phyloP scores from a whole-genome alignment of 345 rosid species.

The Litchi chinensis region DNA sequence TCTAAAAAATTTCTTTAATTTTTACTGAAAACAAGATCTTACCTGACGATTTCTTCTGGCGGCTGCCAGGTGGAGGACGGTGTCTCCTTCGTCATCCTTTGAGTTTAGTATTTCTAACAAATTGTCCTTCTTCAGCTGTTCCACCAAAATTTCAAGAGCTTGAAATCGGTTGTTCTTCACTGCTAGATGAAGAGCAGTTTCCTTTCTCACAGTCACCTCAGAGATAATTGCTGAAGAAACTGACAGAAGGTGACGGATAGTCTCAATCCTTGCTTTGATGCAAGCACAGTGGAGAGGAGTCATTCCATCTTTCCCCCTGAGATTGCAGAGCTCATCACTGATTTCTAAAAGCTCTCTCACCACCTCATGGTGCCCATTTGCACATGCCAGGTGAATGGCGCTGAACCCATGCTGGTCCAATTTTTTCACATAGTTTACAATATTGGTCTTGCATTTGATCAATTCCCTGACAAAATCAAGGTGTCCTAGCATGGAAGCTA shows the following conservation, averaged over 20 bases:
- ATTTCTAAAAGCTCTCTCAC: too few species aligned
- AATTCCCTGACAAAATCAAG: neutral
- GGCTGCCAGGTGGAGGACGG: neutral
- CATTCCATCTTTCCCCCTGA: constrained; percentile 1
- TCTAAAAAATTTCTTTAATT: too few species aligned
- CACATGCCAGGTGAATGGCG: neutral
- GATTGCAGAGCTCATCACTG: neutral
- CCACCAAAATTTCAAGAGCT: constrained; percentile 31
- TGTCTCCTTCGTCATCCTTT: neutral
- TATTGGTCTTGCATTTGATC: neutral
- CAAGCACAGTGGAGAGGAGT: too few species aligned
- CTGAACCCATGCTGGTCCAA: constrained; percentile 19
- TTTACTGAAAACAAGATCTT: too few species aligned
- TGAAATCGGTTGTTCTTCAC: neutral
- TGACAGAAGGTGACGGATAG: neutral
- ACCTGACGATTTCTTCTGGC: neutral
- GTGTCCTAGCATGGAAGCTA: constrained; percentile 8
- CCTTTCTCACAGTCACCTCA: neutral
- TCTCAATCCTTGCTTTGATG: too few species aligned
- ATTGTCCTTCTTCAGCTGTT: constrained; percentile 19
- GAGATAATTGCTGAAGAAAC: neutral
- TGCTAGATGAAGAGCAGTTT: constrained; percentile 27
- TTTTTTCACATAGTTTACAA: neutral
- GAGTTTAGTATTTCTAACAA: neutral
- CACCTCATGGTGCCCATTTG: too few species aligned